Evolutionary conservation across 371 early-diverging fungal genomes (phyloP), one percentile per base, ranked within the genome.

Genomic region (Mortierella sp.): DNA sequence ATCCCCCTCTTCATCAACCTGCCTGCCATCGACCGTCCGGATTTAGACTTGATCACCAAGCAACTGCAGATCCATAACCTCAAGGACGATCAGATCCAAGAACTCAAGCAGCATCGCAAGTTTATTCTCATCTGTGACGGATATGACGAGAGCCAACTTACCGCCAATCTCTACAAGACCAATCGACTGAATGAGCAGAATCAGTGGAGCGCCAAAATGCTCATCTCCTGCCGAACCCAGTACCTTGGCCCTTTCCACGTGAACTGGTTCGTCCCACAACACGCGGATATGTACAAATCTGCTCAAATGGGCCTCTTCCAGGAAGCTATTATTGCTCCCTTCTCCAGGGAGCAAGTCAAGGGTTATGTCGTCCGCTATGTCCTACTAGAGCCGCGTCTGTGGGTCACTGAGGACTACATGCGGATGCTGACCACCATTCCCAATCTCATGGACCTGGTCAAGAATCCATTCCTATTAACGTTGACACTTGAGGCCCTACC

Each of bases 41-140:
- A 70, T 3, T 0, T 28, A 42, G 16, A 76, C 55, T 3, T 76
- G 55, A 52, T 76, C 3, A 38, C 0, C 44, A n/a, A 75, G 24
- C 76, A 76, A 24, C 31, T 70, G 38, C 54, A n/a, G 42, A 26
- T 13, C 0, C 19, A 55, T 13, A n/a, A 63, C 26, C 70, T 76
- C 13, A 42, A 70, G 0, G 71, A 76, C 1, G 44, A 14, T 1
- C 70, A 76, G 45, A 76, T 76, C 70, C 3, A 38, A 44, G 71
- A 68, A 16, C 1, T 76, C 0, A 52, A 42, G 42, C 26, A 2
- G 21, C 13, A 31, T 26, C 70, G 76, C 3, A 9, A 42, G 34
- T 24, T 76, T 38, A n/a, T 76, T n/a, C 13, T 76, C 14, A 76
- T 76, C 47, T 70, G 70, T 24, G 76, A 76, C 54, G 76, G 70